Percentiles rank a stretch among this genome's conserved stretches.
These are phyloP conservation scores for Eucalyptus regnans DNA, from an alignment of 345 rosid genomes.

Conservation along the genomic window DNA sequence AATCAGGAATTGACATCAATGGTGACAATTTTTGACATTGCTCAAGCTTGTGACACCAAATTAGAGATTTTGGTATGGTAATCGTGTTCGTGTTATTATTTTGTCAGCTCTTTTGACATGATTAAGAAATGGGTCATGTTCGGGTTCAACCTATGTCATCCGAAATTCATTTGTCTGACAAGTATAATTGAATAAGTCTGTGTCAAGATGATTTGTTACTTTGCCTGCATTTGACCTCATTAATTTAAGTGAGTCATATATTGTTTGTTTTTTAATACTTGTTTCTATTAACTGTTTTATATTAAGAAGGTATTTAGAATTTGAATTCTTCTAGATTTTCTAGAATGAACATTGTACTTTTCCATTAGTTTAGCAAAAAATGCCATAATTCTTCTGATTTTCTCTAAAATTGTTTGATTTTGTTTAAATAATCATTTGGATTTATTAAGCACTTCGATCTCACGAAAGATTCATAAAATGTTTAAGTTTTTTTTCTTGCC, in stretches of 20 bases:
- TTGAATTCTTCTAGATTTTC: background rate
- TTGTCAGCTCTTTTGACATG: background rate
- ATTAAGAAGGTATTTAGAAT: background rate
- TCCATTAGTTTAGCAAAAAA: background rate
- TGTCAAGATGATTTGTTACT: background rate
- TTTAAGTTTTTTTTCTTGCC: too few relatives aligned
- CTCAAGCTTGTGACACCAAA: background rate
- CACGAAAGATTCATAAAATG: background rate
- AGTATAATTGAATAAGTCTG: background rate
- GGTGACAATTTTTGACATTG: background rate
- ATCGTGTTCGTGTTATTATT: background rate
- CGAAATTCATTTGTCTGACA: background rate
- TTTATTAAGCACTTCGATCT: background rate
- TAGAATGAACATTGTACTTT: background rate
- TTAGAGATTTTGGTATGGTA: background rate
- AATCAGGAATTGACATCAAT: background rate
- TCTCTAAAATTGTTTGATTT: background rate
- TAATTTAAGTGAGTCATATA: background rate
- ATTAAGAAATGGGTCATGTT: background rate
- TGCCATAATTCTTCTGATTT: background rate
- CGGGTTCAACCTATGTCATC: background rate
- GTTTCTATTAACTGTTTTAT: background rate
- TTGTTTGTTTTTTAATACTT: background rate
- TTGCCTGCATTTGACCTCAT: background rate
- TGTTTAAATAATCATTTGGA: background rate